phyloP scores from a whole-genome alignment of 768 basidiomycete genomes.

The Naematelia aurantialba region DNA sequence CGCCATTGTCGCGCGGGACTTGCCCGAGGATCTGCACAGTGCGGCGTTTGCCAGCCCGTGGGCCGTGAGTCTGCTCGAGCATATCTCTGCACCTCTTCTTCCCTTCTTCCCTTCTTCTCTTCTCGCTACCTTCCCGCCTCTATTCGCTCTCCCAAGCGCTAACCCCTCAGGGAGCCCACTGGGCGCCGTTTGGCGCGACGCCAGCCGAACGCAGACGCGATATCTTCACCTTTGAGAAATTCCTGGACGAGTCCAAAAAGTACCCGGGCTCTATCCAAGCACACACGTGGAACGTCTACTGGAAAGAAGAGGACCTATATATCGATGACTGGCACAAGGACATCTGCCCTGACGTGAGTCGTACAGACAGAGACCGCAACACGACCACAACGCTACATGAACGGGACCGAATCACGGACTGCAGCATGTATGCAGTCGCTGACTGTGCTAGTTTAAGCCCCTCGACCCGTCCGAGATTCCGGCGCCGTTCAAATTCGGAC shows the following conservation, averaged over 20 bases:
- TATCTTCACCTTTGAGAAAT: conserved; percentile 29
- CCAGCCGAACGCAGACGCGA: conserved; percentile 24
- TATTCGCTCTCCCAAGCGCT: neutral
- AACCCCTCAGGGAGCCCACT: conserved; percentile 45
- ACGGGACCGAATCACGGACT: no score
- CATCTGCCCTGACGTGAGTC: conserved; percentile 34
- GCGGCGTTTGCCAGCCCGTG: conserved; percentile 50
- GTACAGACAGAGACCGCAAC: no score
- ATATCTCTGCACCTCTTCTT: neutral
- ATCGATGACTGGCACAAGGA: conserved; percentile 34
- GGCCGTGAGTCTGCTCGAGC: conserved; percentile 50
- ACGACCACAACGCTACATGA: no score
- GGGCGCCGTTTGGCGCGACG: conserved; percentile 42
- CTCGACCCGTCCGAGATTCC: conserved; percentile 18
- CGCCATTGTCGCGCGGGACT: conserved; percentile 46
- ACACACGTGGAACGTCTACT: conserved; percentile 21
- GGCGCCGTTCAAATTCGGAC: conserved; percentile 45
- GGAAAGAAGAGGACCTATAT: conserved; percentile 13
- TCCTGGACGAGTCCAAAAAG: conserved; percentile 29
- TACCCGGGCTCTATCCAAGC: conserved; percentile 33
- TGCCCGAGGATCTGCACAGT: conserved; percentile 44
- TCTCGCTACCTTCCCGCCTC: neutral
- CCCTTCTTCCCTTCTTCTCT: neutral
- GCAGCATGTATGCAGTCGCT: no score
- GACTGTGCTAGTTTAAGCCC: conserved; percentile 24